phyloP scores from a whole-genome alignment of 2,329 filamentous ascomycete genomes.

The Aspergillus thermomutatus region DNA sequence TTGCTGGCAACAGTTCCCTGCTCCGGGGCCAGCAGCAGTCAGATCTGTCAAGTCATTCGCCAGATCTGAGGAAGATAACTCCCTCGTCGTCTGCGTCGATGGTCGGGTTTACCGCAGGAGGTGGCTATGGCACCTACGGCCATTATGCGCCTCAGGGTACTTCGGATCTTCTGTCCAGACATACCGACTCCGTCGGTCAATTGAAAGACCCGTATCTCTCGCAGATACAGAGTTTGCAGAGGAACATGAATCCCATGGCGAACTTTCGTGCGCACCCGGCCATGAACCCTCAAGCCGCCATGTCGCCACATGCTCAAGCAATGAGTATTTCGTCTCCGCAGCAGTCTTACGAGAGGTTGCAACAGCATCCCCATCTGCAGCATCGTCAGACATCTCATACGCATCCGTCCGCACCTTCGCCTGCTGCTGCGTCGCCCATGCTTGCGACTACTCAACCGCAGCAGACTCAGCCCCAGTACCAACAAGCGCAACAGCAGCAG shows the following conservation, averaged over 20 bases:
- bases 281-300: conserved; percentile 25
- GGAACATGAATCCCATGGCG: conserved; percentile 29
- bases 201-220: conserved; percentile 22
- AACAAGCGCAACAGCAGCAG: conserved; percentile 13
- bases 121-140: conserved; percentile 25
- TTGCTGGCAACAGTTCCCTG: conserved; percentile 24
- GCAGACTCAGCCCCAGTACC: conserved; percentile 12
- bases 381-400: conserved; percentile 7
- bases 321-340: conserved; percentile 31
- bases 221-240: conserved; percentile 26
- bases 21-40: conserved; percentile 27
- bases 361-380: conserved; percentile 22
- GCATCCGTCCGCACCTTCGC: conserved; percentile 10
- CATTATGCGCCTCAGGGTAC: conserved; percentile 28
- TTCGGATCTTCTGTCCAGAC: conserved; percentile 26
- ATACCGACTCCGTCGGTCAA: conserved; percentile 25
- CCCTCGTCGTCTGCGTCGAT: conserved; percentile 28
- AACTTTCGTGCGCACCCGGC: conserved; percentile 26
- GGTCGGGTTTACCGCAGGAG: conserved; percentile 26
- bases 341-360: conserved; percentile 28
- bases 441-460: conserved; percentile 18
- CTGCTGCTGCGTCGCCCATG: conserved; percentile 17
- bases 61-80: conserved; percentile 33
- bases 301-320: conserved; percentile 27
- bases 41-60: conserved; percentile 24